Conservation (phyloP, 164 flowering plant genomes). For the Aristolochia fimbriata region DNA sequence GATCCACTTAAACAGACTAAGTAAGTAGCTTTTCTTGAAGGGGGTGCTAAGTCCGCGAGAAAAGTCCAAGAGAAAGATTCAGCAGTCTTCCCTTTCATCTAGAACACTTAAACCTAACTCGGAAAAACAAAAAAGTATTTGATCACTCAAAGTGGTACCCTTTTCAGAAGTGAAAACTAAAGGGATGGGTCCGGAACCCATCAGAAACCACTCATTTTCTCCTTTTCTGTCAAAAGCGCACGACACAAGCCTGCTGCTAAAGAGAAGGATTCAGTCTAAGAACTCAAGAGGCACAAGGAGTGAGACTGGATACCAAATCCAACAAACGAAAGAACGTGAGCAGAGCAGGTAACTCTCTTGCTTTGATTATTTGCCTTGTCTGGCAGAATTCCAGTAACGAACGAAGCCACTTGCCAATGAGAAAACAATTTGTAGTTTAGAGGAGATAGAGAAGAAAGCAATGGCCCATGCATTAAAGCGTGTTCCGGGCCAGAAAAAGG, state of each 20-base stretch:
- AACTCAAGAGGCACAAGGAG: too few relatives aligned
- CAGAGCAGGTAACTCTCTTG: neutral
- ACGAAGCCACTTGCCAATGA: neutral
- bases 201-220: constrained; percentile 4
- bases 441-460: neutral
- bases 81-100: constrained; percentile 2
- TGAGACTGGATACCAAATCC: neutral
- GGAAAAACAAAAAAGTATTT: neutral
- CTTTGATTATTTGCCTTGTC: neutral
- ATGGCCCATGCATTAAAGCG: constrained; percentile 4
- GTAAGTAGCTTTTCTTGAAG: too few relatives aligned
- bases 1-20: too few relatives aligned
- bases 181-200: neutral
- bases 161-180: neutral
- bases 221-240: constrained; percentile 1
- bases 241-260: neutral
- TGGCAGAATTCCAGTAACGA: neutral
- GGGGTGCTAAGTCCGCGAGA: too few relatives aligned
- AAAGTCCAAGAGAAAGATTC: neutral
- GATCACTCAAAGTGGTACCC: neutral
- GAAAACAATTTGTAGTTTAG: neutral
- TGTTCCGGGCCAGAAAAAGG: neutral
- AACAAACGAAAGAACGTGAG: neutral
- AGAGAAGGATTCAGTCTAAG: too few relatives aligned
- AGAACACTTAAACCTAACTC: constrained; percentile 1